These are phyloP conservation scores for Tolypocladium endophyticum DNA, from an alignment of 2,329 filamentous ascomycete genomes.

Conservation along the genomic window DNA sequence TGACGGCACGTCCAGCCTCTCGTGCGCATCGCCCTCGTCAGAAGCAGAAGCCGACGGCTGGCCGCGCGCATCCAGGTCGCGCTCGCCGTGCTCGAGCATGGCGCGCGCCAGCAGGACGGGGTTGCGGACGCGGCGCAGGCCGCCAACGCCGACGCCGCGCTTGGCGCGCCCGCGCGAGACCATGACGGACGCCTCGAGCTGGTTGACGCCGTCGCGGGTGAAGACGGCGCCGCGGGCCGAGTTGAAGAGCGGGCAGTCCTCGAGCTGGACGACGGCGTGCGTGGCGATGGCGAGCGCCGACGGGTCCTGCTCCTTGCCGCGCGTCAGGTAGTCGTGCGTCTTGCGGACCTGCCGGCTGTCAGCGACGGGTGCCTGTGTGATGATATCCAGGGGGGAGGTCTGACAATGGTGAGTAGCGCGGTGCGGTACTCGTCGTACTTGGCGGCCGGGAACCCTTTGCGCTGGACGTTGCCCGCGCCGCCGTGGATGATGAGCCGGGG, in stretches of 20 bases:
- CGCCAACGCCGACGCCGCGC: slow-evolving; percentile 67
- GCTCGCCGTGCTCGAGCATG: slow-evolving; percentile 58
- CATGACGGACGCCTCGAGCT: slow-evolving; percentile 84
- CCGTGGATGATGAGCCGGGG: slow-evolving; percentile 62
- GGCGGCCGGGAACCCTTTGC: slow-evolving; percentile 44
- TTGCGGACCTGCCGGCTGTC: slow-evolving; percentile 27
- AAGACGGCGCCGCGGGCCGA: slow-evolving; percentile 77
- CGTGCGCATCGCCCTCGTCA: slow-evolving; percentile 13
- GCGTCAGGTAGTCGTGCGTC: slow-evolving; percentile 36
- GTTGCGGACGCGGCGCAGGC: slow-evolving; percentile 64
- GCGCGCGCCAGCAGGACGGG: slow-evolving; percentile 65
- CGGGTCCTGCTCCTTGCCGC: slow-evolving; percentile 22
- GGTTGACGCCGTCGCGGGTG: slow-evolving; percentile 69
- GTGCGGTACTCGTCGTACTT: slow-evolving; percentile 48
- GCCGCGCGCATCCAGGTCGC: slow-evolving; percentile 35
- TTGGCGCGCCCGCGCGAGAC: slow-evolving; percentile 64
- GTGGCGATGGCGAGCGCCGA: slow-evolving; percentile 64
- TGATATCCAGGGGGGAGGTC: slow-evolving; percentile 2
- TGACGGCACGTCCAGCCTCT: slow-evolving; percentile 33
- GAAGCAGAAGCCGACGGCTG: slow-evolving; percentile 4
- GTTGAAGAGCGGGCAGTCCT: slow-evolving; percentile 78
- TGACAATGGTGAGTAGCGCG: slow-evolving; percentile 52
- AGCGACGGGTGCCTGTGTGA: not conserved
- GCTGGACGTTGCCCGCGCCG: slow-evolving; percentile 60
- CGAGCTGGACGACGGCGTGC: slow-evolving; percentile 63